phyloP scores from a whole-genome alignment of 2,329 filamentous ascomycete species.

The Sclerotinia sclerotiorum region DNA sequence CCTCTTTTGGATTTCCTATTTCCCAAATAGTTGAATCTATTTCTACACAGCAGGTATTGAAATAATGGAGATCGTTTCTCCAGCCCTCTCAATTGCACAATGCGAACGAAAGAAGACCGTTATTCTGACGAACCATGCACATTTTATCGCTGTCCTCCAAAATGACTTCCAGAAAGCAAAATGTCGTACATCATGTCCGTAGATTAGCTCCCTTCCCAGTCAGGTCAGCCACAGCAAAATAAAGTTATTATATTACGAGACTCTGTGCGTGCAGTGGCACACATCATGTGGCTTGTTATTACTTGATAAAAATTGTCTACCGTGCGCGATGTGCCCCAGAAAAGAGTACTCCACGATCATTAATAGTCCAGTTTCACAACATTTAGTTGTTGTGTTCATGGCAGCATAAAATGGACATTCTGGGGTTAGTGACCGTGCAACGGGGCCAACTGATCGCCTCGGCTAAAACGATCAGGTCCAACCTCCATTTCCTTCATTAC shows the following conservation, averaged over 20 bases:
- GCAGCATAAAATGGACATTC: background rate
- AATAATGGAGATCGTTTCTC: background rate
- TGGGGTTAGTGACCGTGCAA: background rate
- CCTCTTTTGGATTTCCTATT: background rate
- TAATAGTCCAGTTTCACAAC: slow-evolving; percentile 8
- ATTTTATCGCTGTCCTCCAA: background rate
- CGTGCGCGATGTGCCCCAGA: background rate
- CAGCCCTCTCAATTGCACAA: background rate
- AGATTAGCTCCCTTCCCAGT: background rate
- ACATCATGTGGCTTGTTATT: slow-evolving; percentile 16
- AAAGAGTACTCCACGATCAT: slow-evolving; percentile 6
- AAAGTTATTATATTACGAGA: background rate
- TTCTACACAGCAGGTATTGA: background rate
- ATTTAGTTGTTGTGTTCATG: background rate
- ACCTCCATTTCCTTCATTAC: background rate
- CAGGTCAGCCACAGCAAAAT: slow-evolving; percentile 7
- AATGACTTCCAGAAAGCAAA: background rate
- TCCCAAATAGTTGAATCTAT: background rate
- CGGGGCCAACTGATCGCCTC: background rate
- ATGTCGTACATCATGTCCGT: background rate
- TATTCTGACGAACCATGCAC: background rate
- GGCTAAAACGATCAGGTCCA: background rate
- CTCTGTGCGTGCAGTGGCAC: background rate
- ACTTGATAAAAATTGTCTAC: slow-evolving; percentile 1
- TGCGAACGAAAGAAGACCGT: background rate